Percentiles rank a stretch among this genome's conserved stretches.
phyloP scores from a whole-genome alignment of 768 basidiomycete genomes.

The Hortiboletus flavorubellus region DNA sequence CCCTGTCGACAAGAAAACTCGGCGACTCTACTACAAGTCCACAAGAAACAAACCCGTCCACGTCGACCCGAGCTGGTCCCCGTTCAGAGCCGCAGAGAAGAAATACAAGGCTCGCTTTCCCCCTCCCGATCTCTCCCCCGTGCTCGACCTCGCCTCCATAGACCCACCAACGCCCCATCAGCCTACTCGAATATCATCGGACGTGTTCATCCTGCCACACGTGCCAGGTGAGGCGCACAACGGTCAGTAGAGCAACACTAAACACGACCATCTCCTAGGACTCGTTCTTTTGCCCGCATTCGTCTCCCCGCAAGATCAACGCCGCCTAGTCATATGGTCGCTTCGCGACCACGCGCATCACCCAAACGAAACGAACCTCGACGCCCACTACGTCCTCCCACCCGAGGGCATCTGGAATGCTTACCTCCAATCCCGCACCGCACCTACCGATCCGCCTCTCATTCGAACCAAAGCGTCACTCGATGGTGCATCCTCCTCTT shows the following conservation, averaged over 20 bases:
- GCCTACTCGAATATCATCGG: slow-evolving; percentile 3
- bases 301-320: slow-evolving; percentile 59
- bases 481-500: slow-evolving; percentile 13
- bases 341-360: slow-evolving; percentile 69
- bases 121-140: slow-evolving; percentile 65
- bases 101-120: slow-evolving; percentile 76
- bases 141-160: slow-evolving; percentile 60
- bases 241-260: background rate
- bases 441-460: slow-evolving; percentile 37
- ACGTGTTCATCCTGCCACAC: slow-evolving; percentile 11
- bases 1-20: slow-evolving; percentile 43
- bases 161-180: background rate
- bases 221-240: slow-evolving; percentile 40
- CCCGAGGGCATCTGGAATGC: slow-evolving; percentile 74
- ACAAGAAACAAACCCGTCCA: slow-evolving; percentile 50
- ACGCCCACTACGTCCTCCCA: slow-evolving; percentile 81
- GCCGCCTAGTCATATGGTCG: slow-evolving; percentile 66
- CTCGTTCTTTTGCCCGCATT: slow-evolving; percentile 82
- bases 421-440: slow-evolving; percentile 36
- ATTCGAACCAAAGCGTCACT: slow-evolving; percentile 37
- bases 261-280: slow-evolving; percentile 46
- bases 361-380: slow-evolving; percentile 89
- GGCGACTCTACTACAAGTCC: slow-evolving; percentile 55
- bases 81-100: slow-evolving; percentile 78
- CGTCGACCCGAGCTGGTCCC: slow-evolving; percentile 58